Conservation (phyloP, 305 asterid genomes). For the Fraxinus floribunda region DNA sequence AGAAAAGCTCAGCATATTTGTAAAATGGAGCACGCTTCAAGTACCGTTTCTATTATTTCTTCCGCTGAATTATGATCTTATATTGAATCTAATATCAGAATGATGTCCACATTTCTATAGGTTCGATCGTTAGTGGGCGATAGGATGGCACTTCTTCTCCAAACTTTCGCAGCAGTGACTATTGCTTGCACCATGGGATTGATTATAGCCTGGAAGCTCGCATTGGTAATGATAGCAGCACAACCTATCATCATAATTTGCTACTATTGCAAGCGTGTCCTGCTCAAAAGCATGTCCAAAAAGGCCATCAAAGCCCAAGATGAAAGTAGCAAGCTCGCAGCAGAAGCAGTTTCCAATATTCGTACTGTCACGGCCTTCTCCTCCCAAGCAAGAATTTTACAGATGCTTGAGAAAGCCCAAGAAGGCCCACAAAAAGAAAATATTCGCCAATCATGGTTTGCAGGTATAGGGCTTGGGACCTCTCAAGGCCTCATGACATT, state of each 20-base stretch:
- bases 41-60: background rate
- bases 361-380: conserved; percentile 81
- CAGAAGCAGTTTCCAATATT: conserved; percentile 90
- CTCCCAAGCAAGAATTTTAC: conserved; percentile 75
- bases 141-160: conserved; percentile 74
- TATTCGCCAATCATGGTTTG: conserved; percentile 82
- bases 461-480: conserved; percentile 81
- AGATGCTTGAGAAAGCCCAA: conserved; percentile 73
- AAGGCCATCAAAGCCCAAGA: conserved; percentile 75
- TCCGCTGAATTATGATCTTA: background rate
- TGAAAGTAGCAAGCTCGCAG: conserved; percentile 89
- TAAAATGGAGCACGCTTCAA: background rate
- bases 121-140: conserved; percentile 95
- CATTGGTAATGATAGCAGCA: conserved; percentile 81
- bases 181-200: conserved; percentile 88
- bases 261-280: conserved; percentile 64
- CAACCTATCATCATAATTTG: conserved; percentile 78
- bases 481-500: conserved; percentile 78
- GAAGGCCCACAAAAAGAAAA: conserved; percentile 70
- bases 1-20: background rate
- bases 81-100: background rate
- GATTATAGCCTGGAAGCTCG: conserved; percentile 79
- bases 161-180: conserved; percentile 67
- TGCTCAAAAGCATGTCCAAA: conserved; percentile 76
- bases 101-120: conserved; percentile 31